A percentile compares a stretch with the other conserved stretches of the same genome.
Evolutionary conservation across 1,139 yeast genomes (phyloP).

Genomic region (Nakaseomyces delphensis): DNA sequence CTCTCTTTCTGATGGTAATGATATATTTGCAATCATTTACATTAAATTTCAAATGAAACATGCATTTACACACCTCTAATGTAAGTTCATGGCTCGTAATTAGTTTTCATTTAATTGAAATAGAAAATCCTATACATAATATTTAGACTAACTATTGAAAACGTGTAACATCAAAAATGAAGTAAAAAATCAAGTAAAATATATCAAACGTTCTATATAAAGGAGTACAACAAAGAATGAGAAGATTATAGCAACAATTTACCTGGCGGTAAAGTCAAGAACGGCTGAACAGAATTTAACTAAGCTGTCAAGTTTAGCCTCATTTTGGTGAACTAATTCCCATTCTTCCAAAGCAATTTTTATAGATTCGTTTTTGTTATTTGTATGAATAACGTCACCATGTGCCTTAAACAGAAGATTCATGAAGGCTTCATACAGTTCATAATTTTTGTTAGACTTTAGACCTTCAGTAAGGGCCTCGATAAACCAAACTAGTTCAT

Average conservation of each 20-base stretch:
- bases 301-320: constrained; percentile 52
- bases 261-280: constrained; percentile 43
- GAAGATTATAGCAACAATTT: neutral
- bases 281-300: constrained; percentile 83
- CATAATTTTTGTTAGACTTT: constrained; percentile 44
- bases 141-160: too few species aligned
- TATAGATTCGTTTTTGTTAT: constrained; percentile 35
- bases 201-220: constrained; percentile 7
- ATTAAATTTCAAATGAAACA: too few species aligned
- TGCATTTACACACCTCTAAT: too few species aligned
- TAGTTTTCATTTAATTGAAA: too few species aligned
- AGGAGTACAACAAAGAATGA: too few species aligned
- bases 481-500: constrained; percentile 61
- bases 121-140: too few species aligned
- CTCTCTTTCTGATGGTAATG: too few species aligned
- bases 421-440: constrained; percentile 56
- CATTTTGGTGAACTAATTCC: constrained; percentile 41
- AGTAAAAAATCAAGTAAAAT: neutral
- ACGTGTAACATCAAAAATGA: too few species aligned
- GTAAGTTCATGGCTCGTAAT: too few species aligned
- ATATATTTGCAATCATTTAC: too few species aligned
- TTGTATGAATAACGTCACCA: constrained; percentile 65
- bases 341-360: constrained; percentile 42
- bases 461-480: constrained; percentile 57
- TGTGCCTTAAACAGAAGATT: constrained; percentile 66